Conservation (phyloP, 192 early-diverging fungal species). For the Podila horticola region DNA sequence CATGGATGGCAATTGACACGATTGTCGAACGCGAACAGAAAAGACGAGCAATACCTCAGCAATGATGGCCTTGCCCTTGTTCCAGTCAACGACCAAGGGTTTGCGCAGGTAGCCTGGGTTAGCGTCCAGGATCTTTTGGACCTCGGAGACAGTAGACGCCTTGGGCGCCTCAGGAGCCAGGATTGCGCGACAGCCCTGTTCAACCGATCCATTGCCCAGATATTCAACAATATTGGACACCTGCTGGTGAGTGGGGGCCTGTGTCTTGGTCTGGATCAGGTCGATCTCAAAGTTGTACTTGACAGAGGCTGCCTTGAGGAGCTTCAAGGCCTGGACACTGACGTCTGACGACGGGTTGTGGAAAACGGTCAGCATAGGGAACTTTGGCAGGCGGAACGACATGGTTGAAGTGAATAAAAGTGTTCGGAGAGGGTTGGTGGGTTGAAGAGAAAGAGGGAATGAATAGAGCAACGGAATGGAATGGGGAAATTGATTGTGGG, state of each 20-base stretch:
- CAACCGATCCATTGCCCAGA: slow-evolving; percentile 14
- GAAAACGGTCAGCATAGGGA: slow-evolving; percentile 35
- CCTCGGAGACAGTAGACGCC: slow-evolving; percentile 20
- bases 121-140: slow-evolving; percentile 15
- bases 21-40: neutral
- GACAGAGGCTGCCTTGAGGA: slow-evolving; percentile 14
- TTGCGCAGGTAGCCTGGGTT: slow-evolving; percentile 27
- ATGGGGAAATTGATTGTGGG: neutral
- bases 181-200: neutral
- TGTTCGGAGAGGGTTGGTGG: neutral
- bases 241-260: slow-evolving; percentile 20
- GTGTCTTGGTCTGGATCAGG: slow-evolving; percentile 15
- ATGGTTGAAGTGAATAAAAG: slow-evolving; percentile 4
- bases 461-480: too few relatives aligned
- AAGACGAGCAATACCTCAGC: slow-evolving; percentile 24
- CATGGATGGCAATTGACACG: neutral
- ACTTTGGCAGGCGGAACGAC: slow-evolving; percentile 29
- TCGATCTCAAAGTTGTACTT: slow-evolving; percentile 20
- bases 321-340: slow-evolving; percentile 15
- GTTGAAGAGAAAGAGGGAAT: too few relatives aligned
- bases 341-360: slow-evolving; percentile 23
- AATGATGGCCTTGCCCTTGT: slow-evolving; percentile 24
- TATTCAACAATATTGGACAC: slow-evolving; percentile 11
- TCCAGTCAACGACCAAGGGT: slow-evolving; percentile 42
- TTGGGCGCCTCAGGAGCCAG: slow-evolving; percentile 13